Conservation (phyloP, 2,329 filamentous ascomycete species). For the Aspergillus quadrilineatus region DNA sequence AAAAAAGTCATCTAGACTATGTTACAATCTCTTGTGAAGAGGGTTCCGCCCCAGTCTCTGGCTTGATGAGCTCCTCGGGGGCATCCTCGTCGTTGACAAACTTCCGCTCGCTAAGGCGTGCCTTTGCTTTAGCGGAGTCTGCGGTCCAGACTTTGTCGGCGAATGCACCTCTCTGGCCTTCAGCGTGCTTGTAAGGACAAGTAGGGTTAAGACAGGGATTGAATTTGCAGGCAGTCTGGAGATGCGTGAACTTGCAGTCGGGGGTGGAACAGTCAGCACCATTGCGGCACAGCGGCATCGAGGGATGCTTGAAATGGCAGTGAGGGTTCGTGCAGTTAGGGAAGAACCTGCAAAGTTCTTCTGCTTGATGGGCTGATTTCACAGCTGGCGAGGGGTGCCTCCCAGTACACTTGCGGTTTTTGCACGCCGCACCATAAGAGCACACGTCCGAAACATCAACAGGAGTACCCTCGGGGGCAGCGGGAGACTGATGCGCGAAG, state of each 20-base stretch:
- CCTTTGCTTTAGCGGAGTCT: conserved; percentile 46
- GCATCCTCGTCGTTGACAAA: conserved; percentile 68
- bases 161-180: conserved; percentile 82
- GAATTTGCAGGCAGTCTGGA: conserved; percentile 81
- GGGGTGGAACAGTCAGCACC: conserved; percentile 80
- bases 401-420: conserved; percentile 89
- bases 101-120: conserved; percentile 82
- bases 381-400: conserved; percentile 90
- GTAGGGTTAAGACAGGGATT: conserved; percentile 86
- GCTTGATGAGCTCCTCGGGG: conserved; percentile 71
- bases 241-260: conserved; percentile 87
- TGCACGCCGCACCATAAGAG: conserved; percentile 85
- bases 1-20: conserved; percentile 18
- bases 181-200: conserved; percentile 86
- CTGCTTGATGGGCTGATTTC: conserved; percentile 72
- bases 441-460: conserved; percentile 81
- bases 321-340: conserved; percentile 85
- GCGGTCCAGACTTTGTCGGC: conserved; percentile 90
- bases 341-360: conserved; percentile 87
- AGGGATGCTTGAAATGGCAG: conserved; percentile 87
- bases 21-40: conserved; percentile 33
- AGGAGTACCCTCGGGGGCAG: conserved; percentile 71
- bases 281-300: conserved; percentile 84
- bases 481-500: conserved; percentile 92
- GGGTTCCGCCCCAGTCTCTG: conserved; percentile 42